Conservation (phyloP, 176 grass and related monocot genomes). For the Oryza meridionalis region DNA sequence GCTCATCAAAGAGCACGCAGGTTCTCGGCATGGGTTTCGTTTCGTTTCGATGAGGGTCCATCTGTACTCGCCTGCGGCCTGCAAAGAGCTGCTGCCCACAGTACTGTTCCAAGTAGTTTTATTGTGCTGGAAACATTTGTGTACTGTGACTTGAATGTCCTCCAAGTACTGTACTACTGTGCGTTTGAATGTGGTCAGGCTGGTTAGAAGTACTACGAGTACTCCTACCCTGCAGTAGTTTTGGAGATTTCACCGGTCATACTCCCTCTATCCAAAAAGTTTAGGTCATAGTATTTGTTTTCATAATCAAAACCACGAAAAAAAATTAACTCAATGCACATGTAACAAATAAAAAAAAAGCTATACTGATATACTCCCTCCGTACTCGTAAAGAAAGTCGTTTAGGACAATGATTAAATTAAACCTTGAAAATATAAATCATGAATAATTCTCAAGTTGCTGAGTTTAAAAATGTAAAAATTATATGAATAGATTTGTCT, state of each 20-base stretch:
- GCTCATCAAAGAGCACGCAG: slow-evolving; percentile 13
- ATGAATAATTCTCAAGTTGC: too few relatives aligned
- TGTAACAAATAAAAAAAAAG: too few relatives aligned
- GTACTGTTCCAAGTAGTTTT: slow-evolving; percentile 1
- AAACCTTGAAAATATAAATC: too few relatives aligned
- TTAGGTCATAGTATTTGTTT: too few relatives aligned
- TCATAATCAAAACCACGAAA: too few relatives aligned
- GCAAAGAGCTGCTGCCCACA: background rate
- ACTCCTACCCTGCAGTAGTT: background rate
- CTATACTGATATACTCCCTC: too few relatives aligned
- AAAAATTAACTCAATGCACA: too few relatives aligned
- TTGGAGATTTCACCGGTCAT: background rate
- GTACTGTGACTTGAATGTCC: background rate
- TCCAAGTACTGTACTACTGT: background rate
- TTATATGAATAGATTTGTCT: too few relatives aligned
- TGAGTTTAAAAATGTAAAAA: too few relatives aligned
- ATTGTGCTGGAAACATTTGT: background rate
- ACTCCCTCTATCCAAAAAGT: too few relatives aligned
- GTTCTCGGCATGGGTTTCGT: background rate
- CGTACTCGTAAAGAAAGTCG: too few relatives aligned
- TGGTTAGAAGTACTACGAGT: background rate
- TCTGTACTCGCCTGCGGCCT: background rate
- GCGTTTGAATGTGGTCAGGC: background rate
- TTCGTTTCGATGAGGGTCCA: background rate
- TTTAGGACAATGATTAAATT: too few relatives aligned